Conservation (phyloP, 2,329 filamentous ascomycete species). For the Phyllosticta paracitricarpa region DNA sequence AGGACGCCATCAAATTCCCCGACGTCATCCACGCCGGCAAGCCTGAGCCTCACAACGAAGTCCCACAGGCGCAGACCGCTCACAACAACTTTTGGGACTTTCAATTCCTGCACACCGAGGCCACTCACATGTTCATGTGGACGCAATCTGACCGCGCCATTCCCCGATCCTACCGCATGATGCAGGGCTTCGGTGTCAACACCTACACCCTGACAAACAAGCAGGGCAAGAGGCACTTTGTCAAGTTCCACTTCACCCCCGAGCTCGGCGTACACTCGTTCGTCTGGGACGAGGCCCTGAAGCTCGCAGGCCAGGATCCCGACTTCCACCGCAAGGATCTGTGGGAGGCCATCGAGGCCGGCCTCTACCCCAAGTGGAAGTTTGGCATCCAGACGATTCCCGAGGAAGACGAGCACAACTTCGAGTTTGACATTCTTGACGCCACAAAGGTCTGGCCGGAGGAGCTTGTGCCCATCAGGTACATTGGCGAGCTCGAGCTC, state of each 20-base stretch:
- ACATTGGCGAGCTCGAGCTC: constrained; percentile 70
- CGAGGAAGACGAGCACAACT: constrained; percentile 61
- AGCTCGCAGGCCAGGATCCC: constrained; percentile 53
- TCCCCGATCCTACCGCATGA: constrained; percentile 69
- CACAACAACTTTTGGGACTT: constrained; percentile 78
- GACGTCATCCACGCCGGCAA: constrained; percentile 56
- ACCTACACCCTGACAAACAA: constrained; percentile 62
- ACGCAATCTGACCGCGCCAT: constrained; percentile 65
- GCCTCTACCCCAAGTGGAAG: constrained; percentile 65
- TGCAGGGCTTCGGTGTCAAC: constrained; percentile 80
- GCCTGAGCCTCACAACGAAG: constrained; percentile 59
- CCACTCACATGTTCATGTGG: constrained; percentile 74
- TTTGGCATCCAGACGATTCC: constrained; percentile 73
- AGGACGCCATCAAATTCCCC: constrained; percentile 65
- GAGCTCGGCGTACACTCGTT: constrained; percentile 66
- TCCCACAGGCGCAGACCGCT: constrained; percentile 60
- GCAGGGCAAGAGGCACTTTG: constrained; percentile 59
- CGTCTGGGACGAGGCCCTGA: constrained; percentile 71
- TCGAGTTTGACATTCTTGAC: constrained; percentile 78
- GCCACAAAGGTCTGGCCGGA: constrained; percentile 83
- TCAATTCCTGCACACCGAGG: constrained; percentile 55
- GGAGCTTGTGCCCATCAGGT: constrained; percentile 61
- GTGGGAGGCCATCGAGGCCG: constrained; percentile 61
- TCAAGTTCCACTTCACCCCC: constrained; percentile 70
- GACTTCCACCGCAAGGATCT: constrained; percentile 77